These are phyloP conservation scores for Hylodesmum podocarpum DNA, from an alignment of 306 rosid genomes.

Conservation along the genomic window DNA sequence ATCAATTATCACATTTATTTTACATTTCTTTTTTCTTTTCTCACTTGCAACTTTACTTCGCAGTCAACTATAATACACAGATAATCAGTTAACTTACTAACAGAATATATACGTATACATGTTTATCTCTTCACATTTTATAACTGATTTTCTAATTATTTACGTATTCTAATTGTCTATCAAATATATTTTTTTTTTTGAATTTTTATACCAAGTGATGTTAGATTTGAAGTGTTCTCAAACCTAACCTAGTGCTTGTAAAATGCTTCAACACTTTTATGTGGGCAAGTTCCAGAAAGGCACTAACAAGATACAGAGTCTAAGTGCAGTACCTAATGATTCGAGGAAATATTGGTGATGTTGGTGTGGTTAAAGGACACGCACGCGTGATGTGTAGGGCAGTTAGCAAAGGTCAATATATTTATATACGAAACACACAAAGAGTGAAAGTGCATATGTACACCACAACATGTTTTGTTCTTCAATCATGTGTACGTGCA, in stretches of 20 bases:
- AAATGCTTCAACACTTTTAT: not conserved
- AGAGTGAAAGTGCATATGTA: not conserved
- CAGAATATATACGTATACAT: no score
- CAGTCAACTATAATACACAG: no score
- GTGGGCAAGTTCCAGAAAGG: not conserved
- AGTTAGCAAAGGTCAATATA: slow-evolving; percentile 19
- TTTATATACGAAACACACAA: not conserved
- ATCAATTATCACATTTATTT: not conserved
- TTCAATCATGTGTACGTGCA: slow-evolving; percentile 1
- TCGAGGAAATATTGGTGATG: slow-evolving; percentile 17
- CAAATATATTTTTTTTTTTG: no score
- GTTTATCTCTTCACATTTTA: no score
- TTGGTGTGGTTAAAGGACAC: slow-evolving; percentile 23
- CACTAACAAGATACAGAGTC: not conserved
- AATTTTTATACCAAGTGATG: no score
- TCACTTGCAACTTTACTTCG: no score
- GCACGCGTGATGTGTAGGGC: slow-evolving; percentile 28
- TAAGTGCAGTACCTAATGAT: not conserved
- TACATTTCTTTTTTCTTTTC: not conserved
- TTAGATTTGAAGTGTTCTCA: no score
- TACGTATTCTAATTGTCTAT: no score
- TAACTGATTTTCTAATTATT: no score
- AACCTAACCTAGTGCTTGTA: not conserved
- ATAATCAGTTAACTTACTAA: no score
- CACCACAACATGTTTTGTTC: slow-evolving; percentile 16